Base-by-base conservation (phyloP, 306 rosid genomes). In the Sphenostylis stenocarpa region DNA sequence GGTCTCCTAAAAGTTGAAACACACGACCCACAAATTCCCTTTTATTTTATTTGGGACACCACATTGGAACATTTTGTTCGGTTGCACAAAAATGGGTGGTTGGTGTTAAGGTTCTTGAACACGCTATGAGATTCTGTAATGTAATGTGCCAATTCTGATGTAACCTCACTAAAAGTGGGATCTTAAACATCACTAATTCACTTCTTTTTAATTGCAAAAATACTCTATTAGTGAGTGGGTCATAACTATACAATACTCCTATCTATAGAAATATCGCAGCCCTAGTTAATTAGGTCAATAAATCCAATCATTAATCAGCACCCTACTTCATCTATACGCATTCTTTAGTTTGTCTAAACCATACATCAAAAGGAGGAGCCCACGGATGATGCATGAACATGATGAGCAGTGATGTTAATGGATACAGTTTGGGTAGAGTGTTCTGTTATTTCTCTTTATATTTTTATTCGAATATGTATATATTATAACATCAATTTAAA, bases 1-100 rank as follows among this genome's bases (percentile, higher is more conserved):
- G 75, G 72, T 73, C 67, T 79, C 66, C 78, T 38, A 62, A 38
- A 77, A 79, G 72, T 62, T 72, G 78, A 79, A 68, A 68, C 62
- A 57, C 82, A 57, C 14, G 47, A 53, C 70, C 16, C 26, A 28
- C 16, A 44, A 74, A 72, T 45, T 51, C 19, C 39, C 82, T 61
- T 71, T 79, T n/a, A 16, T 49, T 79, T 31, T 66, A 55, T 55
- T 78, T 33, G 70, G 17, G 44, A 41, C 38, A 12, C 33, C 70
- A 13, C 58, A 47, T 4, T 75, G 45, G 49, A 4, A 33, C 51
- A 67, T 64, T 76, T 53, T 34, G 13, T 60, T 60, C 23, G 31
- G 48, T 15, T 15, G 21, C 66, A 16, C 73, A 49, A 41, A 47
- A 77, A 26, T 55, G 82, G 70, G 70, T 78, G 70, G 76, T 41